Percentiles rank a stretch among this genome's conserved stretches.
These are phyloP conservation scores for Ceriops tagal DNA, from an alignment of 345 rosid genomes.

Conservation along the genomic window DNA sequence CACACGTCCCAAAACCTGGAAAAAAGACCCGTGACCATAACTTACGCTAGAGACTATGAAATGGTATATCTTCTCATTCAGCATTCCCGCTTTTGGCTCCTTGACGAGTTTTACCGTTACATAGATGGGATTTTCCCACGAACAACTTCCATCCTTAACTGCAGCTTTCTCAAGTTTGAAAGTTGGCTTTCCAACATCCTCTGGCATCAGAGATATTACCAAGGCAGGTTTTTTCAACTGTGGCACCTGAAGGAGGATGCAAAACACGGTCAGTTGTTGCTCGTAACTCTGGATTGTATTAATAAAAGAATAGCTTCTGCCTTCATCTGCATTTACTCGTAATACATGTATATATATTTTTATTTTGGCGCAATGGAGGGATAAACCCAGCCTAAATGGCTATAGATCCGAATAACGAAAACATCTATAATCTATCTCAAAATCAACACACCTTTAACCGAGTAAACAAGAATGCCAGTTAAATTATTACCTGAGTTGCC, in stretches of 20 bases:
- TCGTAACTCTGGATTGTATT: slow-evolving; percentile 2
- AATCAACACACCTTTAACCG: slow-evolving; percentile 3
- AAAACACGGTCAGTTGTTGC: slow-evolving; percentile 23
- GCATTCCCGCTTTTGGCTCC: slow-evolving; percentile 27
- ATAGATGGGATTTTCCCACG: slow-evolving; percentile 30
- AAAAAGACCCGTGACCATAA: not conserved
- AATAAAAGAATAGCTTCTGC: not conserved
- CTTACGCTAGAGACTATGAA: slow-evolving; percentile 34
- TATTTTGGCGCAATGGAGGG: no score
- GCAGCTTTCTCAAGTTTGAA: slow-evolving; percentile 31
- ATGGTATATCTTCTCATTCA: slow-evolving; percentile 31
- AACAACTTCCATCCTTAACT: slow-evolving; percentile 28
- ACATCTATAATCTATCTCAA: not conserved
- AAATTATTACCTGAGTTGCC: slow-evolving; percentile 49
- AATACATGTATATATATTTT: not conserved
- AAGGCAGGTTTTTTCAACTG: slow-evolving; percentile 67
- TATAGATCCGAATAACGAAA: no score
- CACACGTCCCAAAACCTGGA: not conserved
- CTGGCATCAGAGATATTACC: slow-evolving; percentile 24
- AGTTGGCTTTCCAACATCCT: slow-evolving; percentile 32
- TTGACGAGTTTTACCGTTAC: slow-evolving; percentile 25
- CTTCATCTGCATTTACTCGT: no score
- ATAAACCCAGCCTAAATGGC: no score
- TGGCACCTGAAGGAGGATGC: slow-evolving; percentile 62
- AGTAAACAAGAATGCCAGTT: not conserved